Evolutionary conservation across 768 basidiomycete species (phyloP).

Genomic region (Mycena belliarum): DNA sequence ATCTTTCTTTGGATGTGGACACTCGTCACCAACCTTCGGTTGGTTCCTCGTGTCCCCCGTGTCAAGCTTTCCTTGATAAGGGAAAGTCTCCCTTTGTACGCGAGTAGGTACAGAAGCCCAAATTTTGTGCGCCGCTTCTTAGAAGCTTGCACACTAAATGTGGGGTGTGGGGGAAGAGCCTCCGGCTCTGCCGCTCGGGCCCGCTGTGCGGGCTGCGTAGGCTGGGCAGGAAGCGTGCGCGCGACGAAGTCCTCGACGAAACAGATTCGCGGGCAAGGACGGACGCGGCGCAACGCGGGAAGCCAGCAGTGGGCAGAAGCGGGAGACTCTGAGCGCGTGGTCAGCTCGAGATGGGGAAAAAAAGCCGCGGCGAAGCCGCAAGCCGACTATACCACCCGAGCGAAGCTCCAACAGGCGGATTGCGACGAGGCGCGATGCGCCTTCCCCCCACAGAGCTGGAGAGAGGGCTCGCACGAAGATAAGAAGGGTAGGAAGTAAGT

Average conservation of each 20-base stretch:
- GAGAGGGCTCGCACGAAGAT: background rate
- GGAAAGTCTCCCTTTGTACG: too few species aligned
- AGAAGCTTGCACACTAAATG: too few species aligned
- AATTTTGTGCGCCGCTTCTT: too few species aligned
- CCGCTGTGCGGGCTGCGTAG: background rate
- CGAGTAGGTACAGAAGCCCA: too few species aligned
- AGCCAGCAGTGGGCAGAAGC: background rate
- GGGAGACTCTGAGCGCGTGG: background rate
- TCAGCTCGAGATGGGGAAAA: background rate
- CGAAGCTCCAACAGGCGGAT: background rate
- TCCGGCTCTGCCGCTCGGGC: background rate
- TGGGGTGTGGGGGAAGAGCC: background rate
- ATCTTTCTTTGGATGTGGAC: too few species aligned
- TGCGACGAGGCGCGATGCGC: background rate
- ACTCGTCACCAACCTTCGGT: too few species aligned
- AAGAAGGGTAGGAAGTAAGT: background rate
- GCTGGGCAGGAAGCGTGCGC: background rate
- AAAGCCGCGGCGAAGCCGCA: background rate
- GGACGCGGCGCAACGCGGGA: background rate
- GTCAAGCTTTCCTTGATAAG: too few species aligned
- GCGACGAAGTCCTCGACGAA: too few species aligned
- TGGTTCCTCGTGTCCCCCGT: too few species aligned
- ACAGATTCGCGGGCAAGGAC: background rate
- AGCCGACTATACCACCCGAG: background rate
- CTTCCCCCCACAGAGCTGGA: background rate